Conservation (phyloP, 106 monocot genomes). For the Posidonia australis region DNA sequence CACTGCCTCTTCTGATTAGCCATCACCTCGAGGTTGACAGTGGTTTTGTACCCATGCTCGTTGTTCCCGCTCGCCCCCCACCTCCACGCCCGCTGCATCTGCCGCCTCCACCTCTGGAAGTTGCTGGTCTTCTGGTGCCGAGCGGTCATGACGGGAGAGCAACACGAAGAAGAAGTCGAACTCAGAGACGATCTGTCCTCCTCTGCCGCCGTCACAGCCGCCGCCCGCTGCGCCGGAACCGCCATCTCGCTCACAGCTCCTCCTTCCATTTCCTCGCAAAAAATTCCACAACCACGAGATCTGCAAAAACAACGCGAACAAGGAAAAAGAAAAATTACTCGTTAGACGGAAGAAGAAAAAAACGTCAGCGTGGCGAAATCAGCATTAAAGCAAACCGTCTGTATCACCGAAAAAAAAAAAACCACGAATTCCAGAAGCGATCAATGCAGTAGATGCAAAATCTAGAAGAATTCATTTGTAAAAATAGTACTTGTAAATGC, state of each 20-base stretch:
- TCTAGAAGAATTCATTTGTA: too few species aligned
- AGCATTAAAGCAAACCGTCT: too few species aligned
- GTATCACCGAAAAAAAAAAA: too few species aligned
- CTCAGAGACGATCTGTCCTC: neutral
- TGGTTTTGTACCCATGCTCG: slow-evolving; percentile 35
- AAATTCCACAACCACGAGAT: neutral
- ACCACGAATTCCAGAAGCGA: too few species aligned
- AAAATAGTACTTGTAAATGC: too few species aligned
- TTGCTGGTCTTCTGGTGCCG: slow-evolving; percentile 48
- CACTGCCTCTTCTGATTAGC: slow-evolving; percentile 85
- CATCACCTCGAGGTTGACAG: slow-evolving; percentile 61
- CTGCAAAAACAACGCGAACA: too few species aligned
- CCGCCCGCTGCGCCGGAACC: neutral
- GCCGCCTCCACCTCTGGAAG: slow-evolving; percentile 63
- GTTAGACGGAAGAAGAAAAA: too few species aligned
- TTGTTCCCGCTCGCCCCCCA: slow-evolving; percentile 33
- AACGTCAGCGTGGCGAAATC: too few species aligned
- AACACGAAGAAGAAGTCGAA: slow-evolving; percentile 1
- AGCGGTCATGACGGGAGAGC: slow-evolving; percentile 2
- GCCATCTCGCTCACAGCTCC: neutral
- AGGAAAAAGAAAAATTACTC: too few species aligned
- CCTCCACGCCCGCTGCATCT: slow-evolving; percentile 79
- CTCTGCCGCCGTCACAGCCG: neutral
- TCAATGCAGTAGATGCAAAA: too few species aligned
- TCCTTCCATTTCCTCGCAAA: neutral